Conservation (phyloP, 371 early-diverging fungal species). For the Saksenaea vasiformis region DNA sequence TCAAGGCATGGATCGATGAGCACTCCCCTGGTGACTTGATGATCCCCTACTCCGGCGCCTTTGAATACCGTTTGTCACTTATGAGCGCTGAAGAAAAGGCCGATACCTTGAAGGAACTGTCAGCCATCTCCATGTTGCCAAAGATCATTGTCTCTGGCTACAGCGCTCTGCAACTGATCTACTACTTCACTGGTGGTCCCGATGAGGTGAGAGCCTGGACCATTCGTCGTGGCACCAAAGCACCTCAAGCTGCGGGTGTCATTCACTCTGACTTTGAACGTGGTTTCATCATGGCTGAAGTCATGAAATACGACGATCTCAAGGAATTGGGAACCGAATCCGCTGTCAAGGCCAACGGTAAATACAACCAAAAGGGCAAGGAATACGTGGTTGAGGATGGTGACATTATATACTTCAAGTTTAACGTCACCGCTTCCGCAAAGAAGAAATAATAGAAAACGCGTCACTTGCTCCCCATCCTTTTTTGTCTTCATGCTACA, state of each 20-base stretch:
- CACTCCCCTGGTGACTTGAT: conserved; percentile 85
- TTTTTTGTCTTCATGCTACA: conserved; percentile 6
- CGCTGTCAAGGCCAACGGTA: conserved; percentile 94
- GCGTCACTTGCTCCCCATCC: too few relatives aligned
- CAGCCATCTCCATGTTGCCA: conserved; percentile 72
- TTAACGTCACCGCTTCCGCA: conserved; percentile 48
- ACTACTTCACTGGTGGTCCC: conserved; percentile 97
- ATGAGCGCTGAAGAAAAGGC: conserved; percentile 60
- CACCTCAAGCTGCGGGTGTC: conserved; percentile 97
- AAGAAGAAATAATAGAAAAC: conserved; percentile 24
- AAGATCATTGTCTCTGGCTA: conserved; percentile 96
- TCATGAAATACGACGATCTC: conserved; percentile 88
- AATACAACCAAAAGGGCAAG: conserved; percentile 91
- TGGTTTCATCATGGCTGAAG: conserved; percentile 98
- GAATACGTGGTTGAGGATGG: conserved; percentile 95
- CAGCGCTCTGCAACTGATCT: conserved; percentile 85
- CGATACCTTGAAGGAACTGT: conserved; percentile 62
- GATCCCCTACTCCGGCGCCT: conserved; percentile 89
- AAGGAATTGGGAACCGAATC: conserved; percentile 80
- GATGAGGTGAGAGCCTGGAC: conserved; percentile 98
- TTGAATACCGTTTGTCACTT: conserved; percentile 66
- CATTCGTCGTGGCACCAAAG: conserved; percentile 87
- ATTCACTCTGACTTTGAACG: conserved; percentile 92
- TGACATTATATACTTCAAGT: conserved; percentile 80
- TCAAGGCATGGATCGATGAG: conserved; percentile 92